phyloP scores from a whole-genome alignment of 2,329 filamentous ascomycete species.

The Fonsecaea pedrosoi region DNA sequence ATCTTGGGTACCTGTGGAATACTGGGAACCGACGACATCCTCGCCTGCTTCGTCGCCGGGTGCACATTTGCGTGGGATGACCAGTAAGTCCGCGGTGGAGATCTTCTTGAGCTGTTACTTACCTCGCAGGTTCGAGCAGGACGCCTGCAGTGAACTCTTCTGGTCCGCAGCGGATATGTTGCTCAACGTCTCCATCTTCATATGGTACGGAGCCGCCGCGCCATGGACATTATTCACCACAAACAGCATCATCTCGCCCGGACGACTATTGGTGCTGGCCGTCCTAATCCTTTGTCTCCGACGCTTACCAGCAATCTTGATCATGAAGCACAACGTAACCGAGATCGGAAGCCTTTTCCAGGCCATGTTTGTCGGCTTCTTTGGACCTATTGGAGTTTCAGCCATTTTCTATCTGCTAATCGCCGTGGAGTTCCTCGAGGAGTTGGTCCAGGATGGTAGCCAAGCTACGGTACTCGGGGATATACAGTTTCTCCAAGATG shows the following conservation, averaged over 20 bases:
- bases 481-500: slow-evolving; percentile 68
- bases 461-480: slow-evolving; percentile 66
- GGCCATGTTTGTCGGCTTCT: slow-evolving; percentile 86
- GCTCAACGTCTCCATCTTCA: slow-evolving; percentile 83
- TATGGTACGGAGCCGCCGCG: slow-evolving; percentile 86
- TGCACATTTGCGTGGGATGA: slow-evolving; percentile 77
- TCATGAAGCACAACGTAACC: slow-evolving; percentile 74
- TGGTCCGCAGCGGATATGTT: slow-evolving; percentile 94
- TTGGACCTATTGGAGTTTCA: slow-evolving; percentile 87
- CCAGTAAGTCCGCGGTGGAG: slow-evolving; percentile 47
- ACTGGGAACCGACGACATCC: slow-evolving; percentile 41
- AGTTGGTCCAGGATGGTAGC: slow-evolving; percentile 58
- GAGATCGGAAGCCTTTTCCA: slow-evolving; percentile 77
- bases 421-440: slow-evolving; percentile 72
- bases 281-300: slow-evolving; percentile 77
- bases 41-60: slow-evolving; percentile 43
- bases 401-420: slow-evolving; percentile 89
- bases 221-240: slow-evolving; percentile 75
- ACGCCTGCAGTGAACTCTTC: slow-evolving; percentile 87
- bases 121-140: slow-evolving; percentile 69
- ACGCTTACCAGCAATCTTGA: slow-evolving; percentile 76
- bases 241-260: slow-evolving; percentile 73
- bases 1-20: slow-evolving; percentile 41
- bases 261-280: slow-evolving; percentile 74
- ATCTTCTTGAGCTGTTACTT: slow-evolving; percentile 71